phyloP scores from a whole-genome alignment of 768 basidiomycete species.

The Sporobolomyces pararoseus region DNA sequence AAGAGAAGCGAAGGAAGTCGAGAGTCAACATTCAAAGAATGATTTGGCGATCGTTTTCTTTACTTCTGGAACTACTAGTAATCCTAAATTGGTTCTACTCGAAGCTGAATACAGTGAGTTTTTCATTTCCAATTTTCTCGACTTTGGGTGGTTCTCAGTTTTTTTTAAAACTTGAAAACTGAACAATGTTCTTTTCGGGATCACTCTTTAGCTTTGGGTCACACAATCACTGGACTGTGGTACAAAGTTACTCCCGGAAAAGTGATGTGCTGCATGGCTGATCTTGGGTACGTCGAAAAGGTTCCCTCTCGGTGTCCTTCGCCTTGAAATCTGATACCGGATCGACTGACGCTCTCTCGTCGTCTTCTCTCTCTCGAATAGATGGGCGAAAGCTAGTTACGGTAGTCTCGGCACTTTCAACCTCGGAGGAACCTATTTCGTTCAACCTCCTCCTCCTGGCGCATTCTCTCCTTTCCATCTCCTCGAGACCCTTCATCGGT shows the following conservation, averaged over 20 bases:
- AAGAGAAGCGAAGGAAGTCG: constrained; percentile 10
- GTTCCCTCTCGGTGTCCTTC: too few relatives aligned
- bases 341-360: too few relatives aligned
- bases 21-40: not conserved
- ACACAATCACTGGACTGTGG: constrained; percentile 22
- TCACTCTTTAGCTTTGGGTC: not conserved
- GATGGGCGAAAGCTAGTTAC: constrained; percentile 41
- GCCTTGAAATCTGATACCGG: too few relatives aligned
- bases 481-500: constrained; percentile 28
- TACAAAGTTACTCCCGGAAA: constrained; percentile 24
- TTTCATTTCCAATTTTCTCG: not conserved
- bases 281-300: too few relatives aligned
- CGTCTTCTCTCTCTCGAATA: too few relatives aligned
- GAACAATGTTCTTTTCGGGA: too few relatives aligned
- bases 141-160: too few relatives aligned
- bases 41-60: constrained; percentile 32
- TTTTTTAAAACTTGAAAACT: too few relatives aligned
- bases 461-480: constrained; percentile 21
- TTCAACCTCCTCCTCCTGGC: constrained; percentile 30
- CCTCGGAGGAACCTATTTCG: constrained; percentile 36
- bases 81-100: constrained; percentile 34
- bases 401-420: constrained; percentile 16
- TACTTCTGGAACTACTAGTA: constrained; percentile 33
- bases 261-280: constrained; percentile 30
- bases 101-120: constrained; percentile 7